Percentiles rank a stretch among this genome's conserved stretches.
These are phyloP conservation scores for Suillus subaureus DNA, from an alignment of 768 basidiomycete genomes.

Conservation along the genomic window DNA sequence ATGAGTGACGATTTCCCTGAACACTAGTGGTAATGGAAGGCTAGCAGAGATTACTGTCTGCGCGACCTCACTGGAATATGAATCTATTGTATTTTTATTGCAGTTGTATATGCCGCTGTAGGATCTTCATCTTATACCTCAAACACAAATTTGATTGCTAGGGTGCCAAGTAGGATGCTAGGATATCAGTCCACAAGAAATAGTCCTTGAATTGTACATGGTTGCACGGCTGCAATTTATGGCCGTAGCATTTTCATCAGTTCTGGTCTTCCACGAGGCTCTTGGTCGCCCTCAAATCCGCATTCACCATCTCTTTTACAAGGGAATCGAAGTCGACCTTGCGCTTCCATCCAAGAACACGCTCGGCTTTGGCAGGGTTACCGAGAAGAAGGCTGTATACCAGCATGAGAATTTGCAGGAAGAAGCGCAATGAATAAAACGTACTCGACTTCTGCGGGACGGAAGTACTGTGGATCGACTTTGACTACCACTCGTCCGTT, in stretches of 20 bases:
- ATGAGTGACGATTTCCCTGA: slow-evolving; percentile 13
- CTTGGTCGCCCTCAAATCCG: slow-evolving; percentile 73
- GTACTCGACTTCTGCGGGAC: slow-evolving; percentile 93
- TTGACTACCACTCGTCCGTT: slow-evolving; percentile 76
- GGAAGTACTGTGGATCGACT: slow-evolving; percentile 89
- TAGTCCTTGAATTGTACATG: slow-evolving; percentile 2
- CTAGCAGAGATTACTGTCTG: background rate
- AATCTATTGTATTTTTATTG: background rate
- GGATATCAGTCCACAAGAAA: slow-evolving; percentile 2
- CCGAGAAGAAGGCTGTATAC: slow-evolving; percentile 73
- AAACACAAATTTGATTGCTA: background rate
- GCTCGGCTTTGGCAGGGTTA: slow-evolving; percentile 89
- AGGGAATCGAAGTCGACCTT: slow-evolving; percentile 80
- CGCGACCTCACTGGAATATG: background rate
- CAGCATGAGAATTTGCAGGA: slow-evolving; percentile 1
- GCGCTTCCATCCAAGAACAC: slow-evolving; percentile 88
- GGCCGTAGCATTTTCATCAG: slow-evolving; percentile 30
- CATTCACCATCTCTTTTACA: slow-evolving; percentile 89
- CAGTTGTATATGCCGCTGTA: background rate
- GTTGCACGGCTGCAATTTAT: background rate
- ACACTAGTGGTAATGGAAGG: background rate
- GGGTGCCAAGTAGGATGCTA: background rate
- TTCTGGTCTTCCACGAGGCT: slow-evolving; percentile 86
- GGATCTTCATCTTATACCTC: background rate
- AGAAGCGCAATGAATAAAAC: slow-evolving; percentile 33